Percentiles rank a stretch among this genome's conserved stretches.
These are phyloP conservation scores for Antrodiella citrinella DNA, from an alignment of 768 basidiomycete genomes.

Conservation along the genomic window DNA sequence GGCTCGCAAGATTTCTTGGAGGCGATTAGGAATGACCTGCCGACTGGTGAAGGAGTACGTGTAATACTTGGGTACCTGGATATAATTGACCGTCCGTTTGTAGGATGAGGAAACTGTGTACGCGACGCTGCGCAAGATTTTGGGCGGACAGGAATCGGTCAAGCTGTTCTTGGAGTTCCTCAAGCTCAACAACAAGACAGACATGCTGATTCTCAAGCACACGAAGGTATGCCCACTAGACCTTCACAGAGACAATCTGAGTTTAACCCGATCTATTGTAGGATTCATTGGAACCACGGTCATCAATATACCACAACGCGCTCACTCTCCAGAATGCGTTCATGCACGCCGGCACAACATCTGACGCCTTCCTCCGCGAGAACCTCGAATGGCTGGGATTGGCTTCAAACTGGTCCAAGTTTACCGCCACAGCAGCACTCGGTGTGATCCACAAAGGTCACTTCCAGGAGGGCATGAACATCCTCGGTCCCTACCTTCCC, in stretches of 20 bases:
- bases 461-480: slow-evolving; percentile 85
- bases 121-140: slow-evolving; percentile 72
- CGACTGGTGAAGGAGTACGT: slow-evolving; percentile 57
- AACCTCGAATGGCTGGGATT: slow-evolving; percentile 95
- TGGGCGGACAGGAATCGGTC: slow-evolving; percentile 87
- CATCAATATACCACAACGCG: slow-evolving; percentile 96
- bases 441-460: slow-evolving; percentile 98
- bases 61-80: background rate
- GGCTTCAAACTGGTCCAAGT: slow-evolving; percentile 98
- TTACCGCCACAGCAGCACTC: slow-evolving; percentile 92
- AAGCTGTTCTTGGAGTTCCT: slow-evolving; percentile 94
- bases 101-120: slow-evolving; percentile 51
- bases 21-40: slow-evolving; percentile 58
- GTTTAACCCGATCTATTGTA: slow-evolving; percentile 27
- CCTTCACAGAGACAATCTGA: no score
- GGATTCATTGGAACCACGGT: slow-evolving; percentile 89
- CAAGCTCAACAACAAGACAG: slow-evolving; percentile 88
- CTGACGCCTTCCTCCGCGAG: slow-evolving; percentile 87
- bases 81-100: background rate
- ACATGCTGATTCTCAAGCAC: slow-evolving; percentile 84
- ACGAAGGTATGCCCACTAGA: slow-evolving; percentile 56
- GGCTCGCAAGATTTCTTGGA: slow-evolving; percentile 91
- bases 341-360: slow-evolving; percentile 97
- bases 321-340: slow-evolving; percentile 96
- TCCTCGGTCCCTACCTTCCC: slow-evolving; percentile 92